Conservation (phyloP, 306 rosid genomes). For the Gynostemma pentaphyllum region DNA sequence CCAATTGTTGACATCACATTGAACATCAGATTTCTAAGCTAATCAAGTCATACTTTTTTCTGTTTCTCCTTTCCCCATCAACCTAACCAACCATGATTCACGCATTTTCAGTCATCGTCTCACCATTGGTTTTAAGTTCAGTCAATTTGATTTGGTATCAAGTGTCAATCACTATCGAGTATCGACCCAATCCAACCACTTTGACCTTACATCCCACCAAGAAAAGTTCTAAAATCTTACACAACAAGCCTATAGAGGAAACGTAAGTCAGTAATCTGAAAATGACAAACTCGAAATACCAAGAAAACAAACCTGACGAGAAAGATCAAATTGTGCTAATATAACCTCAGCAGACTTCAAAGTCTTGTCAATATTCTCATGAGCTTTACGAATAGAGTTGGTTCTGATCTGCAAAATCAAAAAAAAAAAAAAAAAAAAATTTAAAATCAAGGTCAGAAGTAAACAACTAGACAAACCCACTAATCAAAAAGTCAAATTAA, state of each 20-base stretch:
- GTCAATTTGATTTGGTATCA: no score
- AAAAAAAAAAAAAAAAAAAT: constrained; percentile 10
- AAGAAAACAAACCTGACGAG: constrained; percentile 56
- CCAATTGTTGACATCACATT: background rate
- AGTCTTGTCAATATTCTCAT: constrained; percentile 86
- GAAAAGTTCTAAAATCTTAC: background rate
- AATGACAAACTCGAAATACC: background rate
- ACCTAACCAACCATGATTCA: constrained; percentile 1
- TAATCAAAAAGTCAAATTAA: constrained; percentile 7
- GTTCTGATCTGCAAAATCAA: constrained; percentile 63
- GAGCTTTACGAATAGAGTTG: constrained; percentile 87
- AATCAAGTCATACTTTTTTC: background rate
- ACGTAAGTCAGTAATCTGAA: background rate
- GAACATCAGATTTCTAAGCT: background rate
- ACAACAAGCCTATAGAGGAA: background rate
- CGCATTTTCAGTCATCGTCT: background rate
- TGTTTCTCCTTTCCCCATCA: background rate
- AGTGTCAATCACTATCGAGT: no score
- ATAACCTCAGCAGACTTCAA: constrained; percentile 82
- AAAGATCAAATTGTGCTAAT: constrained; percentile 78
- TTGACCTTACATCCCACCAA: no score
- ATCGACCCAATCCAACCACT: no score
- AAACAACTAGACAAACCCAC: background rate
- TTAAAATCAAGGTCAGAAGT: background rate
- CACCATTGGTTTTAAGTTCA: background rate